phyloP scores from a whole-genome alignment of 2,329 filamentous ascomycete genomes.

The Pyrenochaeta sp. region DNA sequence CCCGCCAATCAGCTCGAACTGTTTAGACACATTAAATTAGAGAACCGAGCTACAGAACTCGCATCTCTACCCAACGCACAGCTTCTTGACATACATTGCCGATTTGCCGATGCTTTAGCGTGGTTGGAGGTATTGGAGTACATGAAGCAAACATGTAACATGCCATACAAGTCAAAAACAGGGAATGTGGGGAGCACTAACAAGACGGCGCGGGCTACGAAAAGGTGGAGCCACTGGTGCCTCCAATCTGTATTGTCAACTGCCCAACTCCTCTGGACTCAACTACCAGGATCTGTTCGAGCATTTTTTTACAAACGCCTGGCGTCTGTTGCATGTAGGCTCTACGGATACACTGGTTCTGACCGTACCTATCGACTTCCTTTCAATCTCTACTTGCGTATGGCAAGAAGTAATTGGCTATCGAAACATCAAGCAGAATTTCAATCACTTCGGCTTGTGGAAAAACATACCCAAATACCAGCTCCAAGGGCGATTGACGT shows the following conservation, averaged over 20 bases:
- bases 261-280: no score
- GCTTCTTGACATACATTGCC: slow-evolving; percentile 15
- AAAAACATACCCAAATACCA: slow-evolving; percentile 17
- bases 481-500: slow-evolving; percentile 18
- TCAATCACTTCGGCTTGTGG: slow-evolving; percentile 14
- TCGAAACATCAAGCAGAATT: slow-evolving; percentile 22
- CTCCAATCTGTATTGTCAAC: no score
- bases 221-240: no score
- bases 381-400: slow-evolving; percentile 27
- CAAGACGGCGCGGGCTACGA: no score
- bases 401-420: slow-evolving; percentile 16
- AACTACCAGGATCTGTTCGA: no score
- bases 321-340: not conserved
- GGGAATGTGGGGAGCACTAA: no score
- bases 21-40: slow-evolving; percentile 3
- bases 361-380: slow-evolving; percentile 19
- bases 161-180: no score
- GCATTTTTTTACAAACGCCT: no score
- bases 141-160: slow-evolving; percentile 5
- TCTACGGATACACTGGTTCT: slow-evolving; percentile 22
- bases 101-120: slow-evolving; percentile 17
- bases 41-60: slow-evolving; percentile 10
- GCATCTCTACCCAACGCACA: slow-evolving; percentile 18
- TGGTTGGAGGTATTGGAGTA: slow-evolving; percentile 22
- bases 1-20: no score